These are phyloP conservation scores for Ogataea salicorniae DNA, from an alignment of 805 yeast species.

Conservation along the genomic window DNA sequence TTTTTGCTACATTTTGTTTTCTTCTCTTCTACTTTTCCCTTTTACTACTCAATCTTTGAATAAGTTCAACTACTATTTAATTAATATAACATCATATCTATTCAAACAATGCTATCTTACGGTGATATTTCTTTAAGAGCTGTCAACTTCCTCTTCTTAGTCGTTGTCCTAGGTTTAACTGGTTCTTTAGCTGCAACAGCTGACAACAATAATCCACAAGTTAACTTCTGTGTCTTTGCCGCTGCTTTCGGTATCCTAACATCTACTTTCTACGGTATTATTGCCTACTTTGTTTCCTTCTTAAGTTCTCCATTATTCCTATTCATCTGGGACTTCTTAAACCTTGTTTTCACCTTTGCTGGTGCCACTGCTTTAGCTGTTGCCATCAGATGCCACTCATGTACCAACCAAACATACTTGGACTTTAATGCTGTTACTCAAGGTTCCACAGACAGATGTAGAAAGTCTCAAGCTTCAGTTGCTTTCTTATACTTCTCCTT, in stretches of 20 bases:
- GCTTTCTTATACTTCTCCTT: constrained; percentile 84
- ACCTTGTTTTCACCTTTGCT: constrained; percentile 86
- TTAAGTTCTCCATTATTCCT: constrained; percentile 85
- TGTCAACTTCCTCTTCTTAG: constrained; percentile 68
- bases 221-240: constrained; percentile 83
- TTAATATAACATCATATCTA: background rate
- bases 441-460: constrained; percentile 81
- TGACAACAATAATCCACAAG: constrained; percentile 59
- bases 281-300: constrained; percentile 70
- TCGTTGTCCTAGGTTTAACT: constrained; percentile 78
- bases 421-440: constrained; percentile 63
- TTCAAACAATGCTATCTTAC: constrained; percentile 44
- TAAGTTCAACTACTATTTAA: background rate
- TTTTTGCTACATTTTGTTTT: background rate
- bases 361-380: constrained; percentile 95
- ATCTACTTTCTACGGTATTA: constrained; percentile 71
- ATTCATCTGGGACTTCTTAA: constrained; percentile 75
- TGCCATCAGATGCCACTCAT: constrained; percentile 80
- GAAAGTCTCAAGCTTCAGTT: constrained; percentile 83
- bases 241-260: constrained; percentile 82
- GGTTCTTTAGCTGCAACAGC: constrained; percentile 79
- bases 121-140: constrained; percentile 74
- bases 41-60: constrained; percentile 1
- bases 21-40: constrained; percentile 2
- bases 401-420: constrained; percentile 63